phyloP scores from a whole-genome alignment of 2,329 filamentous ascomycete species.

The Colletotrichum eleusines region DNA sequence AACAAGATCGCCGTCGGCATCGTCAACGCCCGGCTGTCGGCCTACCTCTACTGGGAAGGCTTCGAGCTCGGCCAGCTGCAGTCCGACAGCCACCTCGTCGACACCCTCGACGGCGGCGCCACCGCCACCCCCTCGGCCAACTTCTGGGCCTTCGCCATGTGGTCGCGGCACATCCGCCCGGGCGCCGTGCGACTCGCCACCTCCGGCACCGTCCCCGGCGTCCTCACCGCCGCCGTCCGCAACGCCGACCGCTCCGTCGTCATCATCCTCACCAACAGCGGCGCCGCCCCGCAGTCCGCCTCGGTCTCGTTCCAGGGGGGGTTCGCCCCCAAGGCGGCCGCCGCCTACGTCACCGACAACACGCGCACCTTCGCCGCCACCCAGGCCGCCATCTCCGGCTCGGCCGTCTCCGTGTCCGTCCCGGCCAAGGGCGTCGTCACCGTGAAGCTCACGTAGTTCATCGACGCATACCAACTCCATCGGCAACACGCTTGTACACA shows the following conservation, averaged over 20 bases:
- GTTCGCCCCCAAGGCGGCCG: constrained; percentile 46
- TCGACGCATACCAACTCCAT: no score
- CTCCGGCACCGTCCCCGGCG: constrained; percentile 45
- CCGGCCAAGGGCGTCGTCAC: constrained; percentile 45
- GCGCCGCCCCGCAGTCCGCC: constrained; percentile 46
- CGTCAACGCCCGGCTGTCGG: constrained; percentile 61
- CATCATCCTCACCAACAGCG: constrained; percentile 52
- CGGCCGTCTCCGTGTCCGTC: constrained; percentile 44
- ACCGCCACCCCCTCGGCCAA: constrained; percentile 50
- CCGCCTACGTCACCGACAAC: constrained; percentile 55
- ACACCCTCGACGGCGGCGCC: constrained; percentile 45
- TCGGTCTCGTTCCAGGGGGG: constrained; percentile 47
- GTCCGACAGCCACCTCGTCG: constrained; percentile 47
- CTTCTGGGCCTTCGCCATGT: constrained; percentile 58
- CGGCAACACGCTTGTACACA: background rate
- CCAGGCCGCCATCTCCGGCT: constrained; percentile 38
- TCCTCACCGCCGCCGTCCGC: constrained; percentile 52
- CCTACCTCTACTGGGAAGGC: constrained; percentile 68
- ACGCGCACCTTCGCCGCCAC: constrained; percentile 44
- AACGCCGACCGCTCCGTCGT: constrained; percentile 55
- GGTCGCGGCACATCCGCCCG: constrained; percentile 53
- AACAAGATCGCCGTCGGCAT: constrained; percentile 64
- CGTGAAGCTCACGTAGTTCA: constrained; percentile 41
- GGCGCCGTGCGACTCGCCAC: constrained; percentile 51
- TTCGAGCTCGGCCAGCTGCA: constrained; percentile 49